Conservation (phyloP, 2,329 filamentous ascomycete genomes). For the Talaromyces albobiverticillius region DNA sequence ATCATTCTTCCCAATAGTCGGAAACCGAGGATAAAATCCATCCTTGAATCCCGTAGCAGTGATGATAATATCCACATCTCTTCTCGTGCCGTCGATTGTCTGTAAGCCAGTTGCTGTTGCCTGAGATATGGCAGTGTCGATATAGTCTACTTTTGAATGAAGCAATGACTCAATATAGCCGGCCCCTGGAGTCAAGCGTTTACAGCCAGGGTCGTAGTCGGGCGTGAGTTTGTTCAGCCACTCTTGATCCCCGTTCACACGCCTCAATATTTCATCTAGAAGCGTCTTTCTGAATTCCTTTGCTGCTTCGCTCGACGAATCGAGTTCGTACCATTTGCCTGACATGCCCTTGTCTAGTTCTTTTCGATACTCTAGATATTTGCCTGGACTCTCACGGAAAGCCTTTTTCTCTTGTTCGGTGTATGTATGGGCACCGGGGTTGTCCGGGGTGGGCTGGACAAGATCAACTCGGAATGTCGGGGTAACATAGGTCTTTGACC, state of each 20-base stretch:
- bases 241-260: neutral
- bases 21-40: constrained; percentile 1
- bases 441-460: neutral
- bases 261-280: neutral
- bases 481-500: constrained; percentile 5
- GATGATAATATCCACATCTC: constrained; percentile 5
- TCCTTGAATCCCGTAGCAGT: constrained; percentile 3
- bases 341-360: constrained; percentile 12
- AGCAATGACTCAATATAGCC: constrained; percentile 9
- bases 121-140: constrained; percentile 7
- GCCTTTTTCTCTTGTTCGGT: constrained; percentile 11
- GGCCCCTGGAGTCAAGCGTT: constrained; percentile 6
- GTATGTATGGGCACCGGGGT: constrained; percentile 11
- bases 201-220: constrained; percentile 8
- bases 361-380: constrained; percentile 13
- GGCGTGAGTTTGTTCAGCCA: constrained; percentile 3
- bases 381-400: constrained; percentile 4
- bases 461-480: constrained; percentile 8
- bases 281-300: constrained; percentile 1
- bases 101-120: constrained; percentile 7
- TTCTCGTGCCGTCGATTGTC: constrained; percentile 3
- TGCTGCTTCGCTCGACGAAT: constrained; percentile 2
- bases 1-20: constrained; percentile 9
- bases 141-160: constrained; percentile 6
- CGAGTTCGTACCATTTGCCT: constrained; percentile 4